Percentiles rank a stretch among this genome's conserved stretches.
Conservation (phyloP, 139 green algal species). For the Chlamydomonas asymmetrica region DNA sequence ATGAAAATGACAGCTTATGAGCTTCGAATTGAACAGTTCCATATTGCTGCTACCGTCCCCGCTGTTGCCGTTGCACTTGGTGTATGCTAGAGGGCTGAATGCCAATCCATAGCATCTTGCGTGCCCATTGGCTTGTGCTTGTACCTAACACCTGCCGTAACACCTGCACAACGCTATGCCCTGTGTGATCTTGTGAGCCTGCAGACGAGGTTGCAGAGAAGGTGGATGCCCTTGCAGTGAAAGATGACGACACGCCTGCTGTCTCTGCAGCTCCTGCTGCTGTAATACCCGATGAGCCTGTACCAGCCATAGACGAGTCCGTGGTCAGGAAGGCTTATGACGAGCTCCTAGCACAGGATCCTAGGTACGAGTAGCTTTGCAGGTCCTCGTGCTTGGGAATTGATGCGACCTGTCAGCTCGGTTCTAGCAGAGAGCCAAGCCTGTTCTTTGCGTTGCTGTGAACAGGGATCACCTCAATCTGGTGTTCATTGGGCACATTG, state of each 20-base stretch:
- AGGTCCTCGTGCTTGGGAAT: background rate
- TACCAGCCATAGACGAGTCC: conserved; percentile 49
- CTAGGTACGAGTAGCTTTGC: conserved; percentile 37
- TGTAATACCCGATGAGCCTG: conserved; percentile 34
- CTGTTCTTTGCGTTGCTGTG: background rate
- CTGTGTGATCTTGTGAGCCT: background rate
- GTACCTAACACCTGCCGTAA: background rate
- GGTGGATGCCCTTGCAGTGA: conserved; percentile 44
- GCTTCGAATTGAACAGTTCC: no score
- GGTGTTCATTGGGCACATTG: conserved; percentile 99
- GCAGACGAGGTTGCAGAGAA: conserved; percentile 34
- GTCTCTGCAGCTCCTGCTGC: background rate
- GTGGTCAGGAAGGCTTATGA: conserved; percentile 56
- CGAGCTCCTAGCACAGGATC: conserved; percentile 63
- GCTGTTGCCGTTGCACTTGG: background rate
- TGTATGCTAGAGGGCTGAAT: background rate
- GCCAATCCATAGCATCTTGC: no score
- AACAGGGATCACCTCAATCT: conserved; percentile 95
- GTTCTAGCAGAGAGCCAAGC: background rate
- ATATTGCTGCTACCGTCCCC: no score
- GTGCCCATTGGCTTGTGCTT: background rate
- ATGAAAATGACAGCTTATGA: no score
- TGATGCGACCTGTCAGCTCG: background rate
- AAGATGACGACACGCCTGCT: conserved; percentile 25
- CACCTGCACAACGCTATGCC: background rate